Base-by-base conservation (phyloP, 139 green algal genomes). In the Chlamydomonas sp. region DNA sequence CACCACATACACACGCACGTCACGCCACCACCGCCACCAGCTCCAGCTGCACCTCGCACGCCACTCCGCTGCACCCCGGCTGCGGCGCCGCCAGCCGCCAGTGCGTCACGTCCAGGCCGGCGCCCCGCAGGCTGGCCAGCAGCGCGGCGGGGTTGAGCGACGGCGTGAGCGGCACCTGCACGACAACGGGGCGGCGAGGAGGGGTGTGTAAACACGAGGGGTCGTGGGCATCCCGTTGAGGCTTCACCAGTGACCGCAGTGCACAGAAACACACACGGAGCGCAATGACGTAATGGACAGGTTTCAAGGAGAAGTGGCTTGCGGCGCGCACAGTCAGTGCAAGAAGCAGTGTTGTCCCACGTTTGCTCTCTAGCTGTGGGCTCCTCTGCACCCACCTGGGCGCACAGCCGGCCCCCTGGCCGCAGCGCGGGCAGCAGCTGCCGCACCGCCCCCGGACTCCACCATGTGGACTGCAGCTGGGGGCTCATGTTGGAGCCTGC, bases 391-490 rank as follows among this genome's bases (percentile, higher is more conserved):
- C 75, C 69, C 73, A 90, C 91, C 79, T 95, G 87, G 12, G 85
- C 72, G 49, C 88, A 93, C 67, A 95, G 67, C 62, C 71, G 59
- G 0, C 93, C 92, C 2, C 88, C 90, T 0, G 90, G 87, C 78
- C 73, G 88, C 67, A 95, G 83, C 77, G 91, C 89, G 5, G 62
- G 20, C 86, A 73, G 75, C 74, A 90, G 73, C 64, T 94, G 84
- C 15, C n/a, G 20, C 66, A 91, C 18, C 58, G 83, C 31, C 83
- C 10, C 31, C 87, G 18, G 59, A 4, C 10, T 73, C 61, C 31
- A 49, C 31, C 31, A 49, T 49, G 31, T 49, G 31, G 31, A 49
- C 31, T 49, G 31, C 31, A 49, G 31, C 31, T 49, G 31, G 31
- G 31, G 31, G 14, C 71, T 31, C 79, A 78, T 83, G 79, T 78